Evolutionary conservation across 768 basidiomycete species (phyloP), one percentile per base, ranked within the genome.

Genomic region (Xerocomus spinulosus): DNA sequence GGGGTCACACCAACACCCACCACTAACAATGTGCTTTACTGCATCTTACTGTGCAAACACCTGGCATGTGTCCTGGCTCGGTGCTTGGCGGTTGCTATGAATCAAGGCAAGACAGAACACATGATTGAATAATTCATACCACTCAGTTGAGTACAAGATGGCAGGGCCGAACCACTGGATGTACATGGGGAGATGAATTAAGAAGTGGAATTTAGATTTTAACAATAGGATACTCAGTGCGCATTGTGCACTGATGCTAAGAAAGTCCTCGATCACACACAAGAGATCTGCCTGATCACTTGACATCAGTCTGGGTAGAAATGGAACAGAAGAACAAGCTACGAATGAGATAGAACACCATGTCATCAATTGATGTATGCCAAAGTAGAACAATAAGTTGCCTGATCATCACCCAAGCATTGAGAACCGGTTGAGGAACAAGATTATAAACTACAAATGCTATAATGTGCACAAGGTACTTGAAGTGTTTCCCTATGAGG

Each of bases 361-460:
- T 36, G 9, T 36, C 35, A 8, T 36, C 35, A 24, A 38, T 38
- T 53, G 70, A 63, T 0, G 67, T 61, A 21, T 71, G 48, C 75
- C 75, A 77, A 1, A 75, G 52, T 0, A 73, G 53, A 0, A 71
- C 66, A 0, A 57, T 35, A 2, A 75, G 60, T 17, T 66, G 64
- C 2, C 69, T 70, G 18, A 70, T 55, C 0, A 69, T 63, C 24
- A 66, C 68, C 20, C 62, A 68, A 0, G 69, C 48, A 15, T 38
- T 20, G 28, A 70, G 67, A 3, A 59, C 55, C 5, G 10, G 26
- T 0, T 15, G 5, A 12, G 57, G 52, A 0, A 63, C 56, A 12
- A 74, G 50, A 23, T 68, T 65, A 24, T 71, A 59, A 5, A 68
- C 46, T 0, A 60, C 44, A 28, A 57, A 60, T 0, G 61, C 55